Conservation (phyloP, 1,139 yeast genomes). For the Pichia sp. region DNA sequence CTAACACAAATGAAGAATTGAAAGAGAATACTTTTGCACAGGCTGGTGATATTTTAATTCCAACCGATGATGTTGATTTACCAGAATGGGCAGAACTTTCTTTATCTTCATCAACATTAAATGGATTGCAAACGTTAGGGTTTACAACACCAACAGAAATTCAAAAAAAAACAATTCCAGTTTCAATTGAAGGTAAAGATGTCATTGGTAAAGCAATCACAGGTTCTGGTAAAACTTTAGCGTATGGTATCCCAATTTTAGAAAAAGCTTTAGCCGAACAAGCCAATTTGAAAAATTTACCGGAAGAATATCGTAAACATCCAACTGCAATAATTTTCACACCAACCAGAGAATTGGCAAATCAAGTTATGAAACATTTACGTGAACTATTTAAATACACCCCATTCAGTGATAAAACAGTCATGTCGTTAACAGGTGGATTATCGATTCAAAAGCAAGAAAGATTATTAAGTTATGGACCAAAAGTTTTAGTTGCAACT, state of each 20-base stretch:
- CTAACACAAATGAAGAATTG: slow-evolving; percentile 5
- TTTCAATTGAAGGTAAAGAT: slow-evolving; percentile 66
- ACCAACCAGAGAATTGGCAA: slow-evolving; percentile 95
- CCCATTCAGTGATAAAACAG: slow-evolving; percentile 49
- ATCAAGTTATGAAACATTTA: slow-evolving; percentile 82
- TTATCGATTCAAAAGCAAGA: slow-evolving; percentile 89
- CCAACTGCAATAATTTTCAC: slow-evolving; percentile 82
- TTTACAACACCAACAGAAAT: slow-evolving; percentile 76
- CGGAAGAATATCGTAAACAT: slow-evolving; percentile 28
- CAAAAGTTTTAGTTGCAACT: slow-evolving; percentile 86
- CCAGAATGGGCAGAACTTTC: slow-evolving; percentile 53
- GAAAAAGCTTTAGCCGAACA: slow-evolving; percentile 46
- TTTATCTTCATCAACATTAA: slow-evolving; percentile 49
- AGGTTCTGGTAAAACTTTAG: slow-evolving; percentile 96
- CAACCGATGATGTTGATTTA: slow-evolving; percentile 40
- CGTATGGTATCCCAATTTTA: slow-evolving; percentile 90
- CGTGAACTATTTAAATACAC: slow-evolving; percentile 53
- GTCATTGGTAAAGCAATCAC: slow-evolving; percentile 95
- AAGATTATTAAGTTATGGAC: slow-evolving; percentile 63
- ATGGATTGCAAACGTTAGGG: slow-evolving; percentile 52
- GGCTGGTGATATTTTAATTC: slow-evolving; percentile 28
- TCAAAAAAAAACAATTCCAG: slow-evolving; percentile 72
- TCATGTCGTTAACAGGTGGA: slow-evolving; percentile 90
- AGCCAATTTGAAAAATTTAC: slow-evolving; percentile 21
- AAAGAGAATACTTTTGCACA: slow-evolving; percentile 15